Evolutionary conservation across 2,329 filamentous ascomycete genomes (phyloP).

Genomic region (Simplicillium sp.): DNA sequence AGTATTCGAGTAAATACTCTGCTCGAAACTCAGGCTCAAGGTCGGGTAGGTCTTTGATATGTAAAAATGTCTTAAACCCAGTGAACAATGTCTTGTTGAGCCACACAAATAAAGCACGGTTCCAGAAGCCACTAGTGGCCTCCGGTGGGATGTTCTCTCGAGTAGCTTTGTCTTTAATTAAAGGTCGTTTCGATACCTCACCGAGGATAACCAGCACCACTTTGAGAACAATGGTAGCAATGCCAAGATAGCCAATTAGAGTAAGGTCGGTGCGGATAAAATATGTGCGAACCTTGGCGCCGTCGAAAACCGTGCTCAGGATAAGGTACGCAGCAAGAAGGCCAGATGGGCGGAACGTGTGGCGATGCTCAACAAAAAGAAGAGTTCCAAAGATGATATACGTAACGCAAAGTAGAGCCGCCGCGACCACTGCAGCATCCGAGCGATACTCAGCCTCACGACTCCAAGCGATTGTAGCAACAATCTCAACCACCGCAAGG

Average conservation of each 20-base stretch:
- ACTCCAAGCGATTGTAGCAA: neutral
- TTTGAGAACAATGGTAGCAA: neutral
- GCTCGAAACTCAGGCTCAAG: neutral
- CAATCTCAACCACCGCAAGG: too few species aligned
- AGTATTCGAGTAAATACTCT: neutral
- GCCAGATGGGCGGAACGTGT: neutral
- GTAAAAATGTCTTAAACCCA: neutral
- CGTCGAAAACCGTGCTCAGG: neutral
- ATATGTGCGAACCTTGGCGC: neutral
- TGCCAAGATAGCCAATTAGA: neutral
- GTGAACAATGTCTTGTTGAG: neutral
- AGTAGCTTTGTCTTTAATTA: neutral
- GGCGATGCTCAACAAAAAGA: neutral
- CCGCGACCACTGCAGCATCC: neutral
- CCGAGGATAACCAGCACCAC: neutral
- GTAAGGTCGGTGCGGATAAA: neutral
- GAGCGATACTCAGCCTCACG: neutral
- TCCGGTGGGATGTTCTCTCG: neutral
- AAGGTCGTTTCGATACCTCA: neutral
- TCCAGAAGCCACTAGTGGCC: neutral
- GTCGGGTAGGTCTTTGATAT: neutral
- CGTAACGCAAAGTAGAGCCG: neutral
- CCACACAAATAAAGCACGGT: conserved; percentile 1
- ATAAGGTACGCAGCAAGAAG: neutral
- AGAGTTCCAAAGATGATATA: neutral